Evolutionary conservation across 2,329 filamentous ascomycete genomes (phyloP).

Genomic region (Paecilomyces sp.): DNA sequence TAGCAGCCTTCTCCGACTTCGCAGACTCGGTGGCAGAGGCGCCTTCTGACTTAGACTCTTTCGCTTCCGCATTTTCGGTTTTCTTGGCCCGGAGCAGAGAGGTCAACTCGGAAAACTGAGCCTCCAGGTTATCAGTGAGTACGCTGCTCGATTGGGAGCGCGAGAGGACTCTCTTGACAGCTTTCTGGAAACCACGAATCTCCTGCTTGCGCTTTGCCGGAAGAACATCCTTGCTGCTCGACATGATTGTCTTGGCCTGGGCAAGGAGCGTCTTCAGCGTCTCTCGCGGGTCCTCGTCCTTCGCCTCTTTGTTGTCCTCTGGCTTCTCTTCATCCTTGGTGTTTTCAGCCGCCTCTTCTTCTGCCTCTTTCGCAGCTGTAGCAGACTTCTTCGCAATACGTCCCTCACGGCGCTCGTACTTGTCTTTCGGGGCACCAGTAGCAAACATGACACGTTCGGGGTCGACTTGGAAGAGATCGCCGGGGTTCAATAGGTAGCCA

Average conservation of each 20-base stretch:
- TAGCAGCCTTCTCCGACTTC: conserved; percentile 6
- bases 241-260: conserved; percentile 55
- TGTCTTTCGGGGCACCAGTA: conserved; percentile 66
- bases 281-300: conserved; percentile 35
- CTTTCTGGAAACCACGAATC: conserved; percentile 63
- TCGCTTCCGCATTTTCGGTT: conserved; percentile 17
- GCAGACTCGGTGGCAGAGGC: background rate
- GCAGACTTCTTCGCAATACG: conserved; percentile 21
- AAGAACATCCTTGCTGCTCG: conserved; percentile 45
- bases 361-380: conserved; percentile 13
- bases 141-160: conserved; percentile 42
- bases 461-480: conserved; percentile 96
- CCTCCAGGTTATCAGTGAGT: conserved; percentile 43
- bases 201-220: conserved; percentile 67
- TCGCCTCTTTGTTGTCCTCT: conserved; percentile 14
- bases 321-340: conserved; percentile 20
- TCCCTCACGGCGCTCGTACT: conserved; percentile 29
- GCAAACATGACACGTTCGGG: conserved; percentile 80
- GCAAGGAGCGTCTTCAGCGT: conserved; percentile 49
- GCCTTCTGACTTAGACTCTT: conserved; percentile 6
- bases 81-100: conserved; percentile 38
- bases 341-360: conserved; percentile 19
- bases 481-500: conserved; percentile 89
- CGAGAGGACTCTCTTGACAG: conserved; percentile 57
- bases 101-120: conserved; percentile 49